These are phyloP conservation scores for Pythium grandisporangium DNA, from an alignment of 352 stramenopile species.

Conservation along the genomic window DNA sequence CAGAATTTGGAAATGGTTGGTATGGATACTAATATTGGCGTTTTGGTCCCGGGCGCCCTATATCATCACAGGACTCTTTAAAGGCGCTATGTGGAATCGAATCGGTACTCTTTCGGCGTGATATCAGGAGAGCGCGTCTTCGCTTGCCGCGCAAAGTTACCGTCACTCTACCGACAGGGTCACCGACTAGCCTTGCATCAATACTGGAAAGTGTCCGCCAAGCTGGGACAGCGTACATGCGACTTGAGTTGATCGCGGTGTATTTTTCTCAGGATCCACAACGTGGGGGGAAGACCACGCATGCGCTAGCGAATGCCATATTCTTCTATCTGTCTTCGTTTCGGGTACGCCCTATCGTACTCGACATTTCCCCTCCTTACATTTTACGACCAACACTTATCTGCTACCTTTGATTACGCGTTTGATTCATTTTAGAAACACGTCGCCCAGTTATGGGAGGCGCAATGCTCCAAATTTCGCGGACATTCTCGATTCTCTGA, in stretches of 20 bases:
- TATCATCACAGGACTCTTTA: constrained; percentile 39
- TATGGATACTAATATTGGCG: too few relatives aligned
- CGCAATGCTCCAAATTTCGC: too few relatives aligned
- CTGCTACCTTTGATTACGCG: too few relatives aligned
- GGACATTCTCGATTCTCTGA: too few relatives aligned
- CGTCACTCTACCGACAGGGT: constrained; percentile 32
- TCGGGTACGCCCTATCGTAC: constrained; percentile 23
- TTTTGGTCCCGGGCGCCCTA: too few relatives aligned
- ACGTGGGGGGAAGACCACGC: constrained; percentile 51
- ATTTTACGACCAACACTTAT: too few relatives aligned
- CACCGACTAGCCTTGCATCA: constrained; percentile 24
- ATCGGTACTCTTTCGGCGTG: constrained; percentile 40
- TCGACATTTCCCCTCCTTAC: too few relatives aligned
- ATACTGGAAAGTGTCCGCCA: constrained; percentile 47
- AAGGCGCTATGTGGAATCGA: constrained; percentile 53
- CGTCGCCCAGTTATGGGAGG: too few relatives aligned
- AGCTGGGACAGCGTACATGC: constrained; percentile 40
- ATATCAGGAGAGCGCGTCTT: constrained; percentile 28
- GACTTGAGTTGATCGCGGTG: constrained; percentile 49
- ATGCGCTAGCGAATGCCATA: constrained; percentile 47
- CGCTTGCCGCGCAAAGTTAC: constrained; percentile 25
- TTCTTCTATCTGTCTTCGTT: constrained; percentile 35
- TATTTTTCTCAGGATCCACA: constrained; percentile 56
- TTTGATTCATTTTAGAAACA: too few relatives aligned
- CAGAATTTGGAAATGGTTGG: background rate